Base-by-base conservation (phyloP, 345 rosid species). In the Acer negundo region DNA sequence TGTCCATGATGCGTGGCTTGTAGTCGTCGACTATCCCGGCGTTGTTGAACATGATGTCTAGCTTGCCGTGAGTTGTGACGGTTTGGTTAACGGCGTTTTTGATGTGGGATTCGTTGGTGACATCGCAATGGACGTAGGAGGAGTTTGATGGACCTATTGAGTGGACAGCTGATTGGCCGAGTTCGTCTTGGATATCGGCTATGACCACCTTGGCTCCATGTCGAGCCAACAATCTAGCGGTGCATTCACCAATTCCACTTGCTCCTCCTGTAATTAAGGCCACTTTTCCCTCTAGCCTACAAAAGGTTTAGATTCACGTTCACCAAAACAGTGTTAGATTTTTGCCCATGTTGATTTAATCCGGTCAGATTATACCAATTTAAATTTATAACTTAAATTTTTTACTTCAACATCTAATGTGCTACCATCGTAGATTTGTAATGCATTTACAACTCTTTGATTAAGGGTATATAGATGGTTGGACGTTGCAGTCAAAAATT, bases 1-100 rank as follows among this genome's bases (percentile, higher is more conserved):
- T 76, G 79, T 81, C 84, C 8, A 76, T 17, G 17, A 84, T 86
- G 40, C 86, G 81, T 22, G 69, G 38, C 72, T 77, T 82, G 81
- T 61, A 74, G 0, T n/a, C 22, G 23, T 74, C 87, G 2, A 20
- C 35, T 17, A 83, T 80, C 76, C 88, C 86, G 1, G 86, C 90
- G 6, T 87, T 87, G 81, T 83, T 85, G 81, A 83, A 80, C 90
- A 83, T 81, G 49, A 83, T 72, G 81, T 85, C 88, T 3, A 85
- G 87, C 78, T 82, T 82, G 22, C 89, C 87, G n/a, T 82, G 61
- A n/a, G 69, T 61, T 4, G 82, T 38, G 55, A 88, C 84, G 13
- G 84, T 76, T n/a, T 6, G 51, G 75, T 78, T 81, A 6, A 86
- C 82, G 6, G 85, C 81, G 13, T 53, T 69, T 78, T 74, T 72